These are phyloP conservation scores for Pythium scleroteichum DNA, from an alignment of 352 stramenopile genomes.

Conservation along the genomic window DNA sequence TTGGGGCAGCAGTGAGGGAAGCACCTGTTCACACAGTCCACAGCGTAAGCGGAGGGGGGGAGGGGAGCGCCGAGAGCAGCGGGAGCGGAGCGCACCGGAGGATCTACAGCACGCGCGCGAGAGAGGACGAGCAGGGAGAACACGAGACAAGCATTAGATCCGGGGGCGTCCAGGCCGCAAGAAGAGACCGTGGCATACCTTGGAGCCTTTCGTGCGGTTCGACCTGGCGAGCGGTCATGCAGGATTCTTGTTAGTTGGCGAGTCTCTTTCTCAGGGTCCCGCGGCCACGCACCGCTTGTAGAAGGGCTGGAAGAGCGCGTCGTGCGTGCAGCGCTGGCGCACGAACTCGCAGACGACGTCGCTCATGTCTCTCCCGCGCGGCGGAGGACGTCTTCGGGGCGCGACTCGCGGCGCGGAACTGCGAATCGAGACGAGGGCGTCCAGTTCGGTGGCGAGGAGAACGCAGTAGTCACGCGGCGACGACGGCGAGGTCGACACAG, in stretches of 20 bases:
- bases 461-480: neutral
- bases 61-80: too few species aligned
- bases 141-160: too few species aligned
- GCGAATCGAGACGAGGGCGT: constrained; percentile 11
- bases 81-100: constrained; percentile 2
- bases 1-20: constrained; percentile 67
- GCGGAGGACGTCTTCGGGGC: neutral
- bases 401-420: neutral
- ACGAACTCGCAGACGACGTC: constrained; percentile 15
- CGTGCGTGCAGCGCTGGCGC: constrained; percentile 11
- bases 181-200: constrained; percentile 29
- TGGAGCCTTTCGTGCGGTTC: constrained; percentile 21
- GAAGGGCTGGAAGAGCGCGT: constrained; percentile 17
- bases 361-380: neutral
- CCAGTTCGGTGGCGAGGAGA: constrained; percentile 11
- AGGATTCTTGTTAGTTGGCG: neutral
- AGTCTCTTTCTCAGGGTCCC: neutral
- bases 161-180: too few species aligned
- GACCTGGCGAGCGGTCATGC: constrained; percentile 11
- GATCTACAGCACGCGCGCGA: constrained; percentile 6
- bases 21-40: constrained; percentile 32
- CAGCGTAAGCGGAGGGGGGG: too few species aligned
- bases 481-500: neutral
- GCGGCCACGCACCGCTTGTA: constrained; percentile 16
- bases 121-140: neutral